These are phyloP conservation scores for Aspergillus heteromorphus DNA, from an alignment of 495 filamentous ascomycete species.

Conservation along the genomic window DNA sequence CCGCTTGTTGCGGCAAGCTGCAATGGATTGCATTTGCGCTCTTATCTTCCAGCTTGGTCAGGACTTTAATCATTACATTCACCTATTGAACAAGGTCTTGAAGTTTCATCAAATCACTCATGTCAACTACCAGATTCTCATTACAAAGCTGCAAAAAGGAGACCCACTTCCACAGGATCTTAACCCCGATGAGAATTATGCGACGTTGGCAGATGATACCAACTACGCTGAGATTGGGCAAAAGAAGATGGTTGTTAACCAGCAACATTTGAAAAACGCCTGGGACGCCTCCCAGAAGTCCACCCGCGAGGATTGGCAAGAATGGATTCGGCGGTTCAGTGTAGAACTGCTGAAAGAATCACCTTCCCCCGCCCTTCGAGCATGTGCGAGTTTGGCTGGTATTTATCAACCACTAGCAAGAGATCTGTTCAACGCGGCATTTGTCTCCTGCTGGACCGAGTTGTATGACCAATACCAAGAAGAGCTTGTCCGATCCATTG, in stretches of 20 bases:
- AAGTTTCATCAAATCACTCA: constrained; percentile 68
- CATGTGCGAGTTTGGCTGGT: constrained; percentile 85
- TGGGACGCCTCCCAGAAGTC: constrained; percentile 97
- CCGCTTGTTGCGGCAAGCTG: constrained; percentile 67
- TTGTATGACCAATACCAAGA: constrained; percentile 93
- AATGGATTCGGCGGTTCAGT: constrained; percentile 96
- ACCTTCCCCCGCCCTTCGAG: constrained; percentile 86
- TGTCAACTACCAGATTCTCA: constrained; percentile 82
- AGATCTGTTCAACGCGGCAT: constrained; percentile 95
- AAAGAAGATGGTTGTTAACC: constrained; percentile 93
- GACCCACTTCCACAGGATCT: constrained; percentile 92
- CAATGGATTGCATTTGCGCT: constrained; percentile 93
- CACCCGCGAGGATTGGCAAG: constrained; percentile 96
- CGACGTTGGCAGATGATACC: constrained; percentile 69
- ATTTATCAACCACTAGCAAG: constrained; percentile 87
- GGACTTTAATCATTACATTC: constrained; percentile 89
- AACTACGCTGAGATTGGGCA: constrained; percentile 75
- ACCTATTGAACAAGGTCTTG: constrained; percentile 75
- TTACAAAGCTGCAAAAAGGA: constrained; percentile 87
- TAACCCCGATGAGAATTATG: constrained; percentile 79
- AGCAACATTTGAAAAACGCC: constrained; percentile 92
- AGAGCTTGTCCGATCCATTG: constrained; percentile 89
- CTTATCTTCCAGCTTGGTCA: constrained; percentile 92
- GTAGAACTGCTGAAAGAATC: constrained; percentile 93
- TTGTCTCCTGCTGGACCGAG: constrained; percentile 98